Conservation (phyloP, 805 yeast genomes). For the Pichia pseudocactophila region DNA sequence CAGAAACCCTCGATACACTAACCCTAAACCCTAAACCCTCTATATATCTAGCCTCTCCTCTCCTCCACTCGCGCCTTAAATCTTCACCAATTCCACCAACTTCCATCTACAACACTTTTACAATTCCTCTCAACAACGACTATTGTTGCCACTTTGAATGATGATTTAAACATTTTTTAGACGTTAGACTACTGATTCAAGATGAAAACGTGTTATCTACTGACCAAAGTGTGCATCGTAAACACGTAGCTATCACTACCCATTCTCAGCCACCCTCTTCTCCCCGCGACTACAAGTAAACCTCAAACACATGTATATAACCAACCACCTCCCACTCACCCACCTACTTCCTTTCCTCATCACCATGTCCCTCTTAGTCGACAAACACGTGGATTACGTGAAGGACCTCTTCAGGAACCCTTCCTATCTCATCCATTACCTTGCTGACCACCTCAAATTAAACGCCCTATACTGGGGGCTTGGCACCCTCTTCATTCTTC, state of each 20-base stretch:
- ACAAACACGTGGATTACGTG: slow-evolving; percentile 48
- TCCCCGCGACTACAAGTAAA: no score
- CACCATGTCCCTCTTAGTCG: slow-evolving; percentile 9
- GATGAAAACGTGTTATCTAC: background rate
- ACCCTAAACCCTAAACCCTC: no score
- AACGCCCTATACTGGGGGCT: slow-evolving; percentile 96
- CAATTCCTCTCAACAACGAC: background rate
- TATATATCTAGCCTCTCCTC: no score
- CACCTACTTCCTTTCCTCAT: no score
- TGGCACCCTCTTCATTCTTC: slow-evolving; percentile 59
- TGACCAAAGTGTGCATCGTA: background rate
- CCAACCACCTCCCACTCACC: no score
- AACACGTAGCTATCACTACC: no score
- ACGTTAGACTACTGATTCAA: background rate
- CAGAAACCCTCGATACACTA: no score
- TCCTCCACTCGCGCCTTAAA: no score
- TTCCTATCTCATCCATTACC: slow-evolving; percentile 70
- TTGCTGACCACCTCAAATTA: slow-evolving; percentile 81
- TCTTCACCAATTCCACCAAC: no score
- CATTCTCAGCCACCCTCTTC: no score
- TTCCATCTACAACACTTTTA: background rate
- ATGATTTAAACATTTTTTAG: background rate
- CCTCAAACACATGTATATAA: no score
- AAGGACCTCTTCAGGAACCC: slow-evolving; percentile 43
- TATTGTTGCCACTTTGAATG: background rate